Conservation (phyloP, 768 basidiomycete species). For the Trametes cubensis region DNA sequence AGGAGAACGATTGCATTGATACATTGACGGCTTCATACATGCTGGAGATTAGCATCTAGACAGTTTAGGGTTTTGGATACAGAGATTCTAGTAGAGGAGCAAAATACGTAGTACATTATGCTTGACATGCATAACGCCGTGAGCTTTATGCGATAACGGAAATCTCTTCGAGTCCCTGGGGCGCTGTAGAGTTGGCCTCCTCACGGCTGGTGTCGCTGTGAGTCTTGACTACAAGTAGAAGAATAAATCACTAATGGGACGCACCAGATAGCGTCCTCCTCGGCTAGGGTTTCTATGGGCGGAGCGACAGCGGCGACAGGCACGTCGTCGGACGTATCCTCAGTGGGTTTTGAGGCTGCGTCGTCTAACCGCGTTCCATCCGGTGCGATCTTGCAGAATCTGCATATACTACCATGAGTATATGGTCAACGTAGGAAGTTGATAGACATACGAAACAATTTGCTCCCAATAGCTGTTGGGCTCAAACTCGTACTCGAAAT, state of each 20-base stretch:
- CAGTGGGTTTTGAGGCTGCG: not conserved
- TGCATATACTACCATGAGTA: not conserved
- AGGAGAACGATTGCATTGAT: not conserved
- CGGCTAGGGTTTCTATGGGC: not conserved
- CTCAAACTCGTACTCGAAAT: constrained; percentile 74
- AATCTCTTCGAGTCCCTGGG: constrained; percentile 7
- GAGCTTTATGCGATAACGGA: not conserved
- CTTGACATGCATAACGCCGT: no score
- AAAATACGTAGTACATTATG: no score
- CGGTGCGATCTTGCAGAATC: constrained; percentile 35
- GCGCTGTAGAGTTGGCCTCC: not conserved
- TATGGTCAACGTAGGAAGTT: no score
- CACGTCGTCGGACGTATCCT: not conserved
- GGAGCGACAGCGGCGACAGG: not conserved
- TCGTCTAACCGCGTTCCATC: constrained; percentile 34
- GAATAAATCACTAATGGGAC: not conserved
- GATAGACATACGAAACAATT: constrained; percentile 57
- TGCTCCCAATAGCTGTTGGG: constrained; percentile 78
- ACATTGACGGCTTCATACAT: not conserved
- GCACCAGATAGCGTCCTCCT: constrained; percentile 3
- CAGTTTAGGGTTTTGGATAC: not conserved
- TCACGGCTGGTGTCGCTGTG: not conserved
- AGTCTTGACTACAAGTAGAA: not conserved
- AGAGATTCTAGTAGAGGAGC: no score
- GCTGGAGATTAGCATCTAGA: not conserved